phyloP scores from a whole-genome alignment of 768 basidiomycete genomes.

The Trametopsis cervina region DNA sequence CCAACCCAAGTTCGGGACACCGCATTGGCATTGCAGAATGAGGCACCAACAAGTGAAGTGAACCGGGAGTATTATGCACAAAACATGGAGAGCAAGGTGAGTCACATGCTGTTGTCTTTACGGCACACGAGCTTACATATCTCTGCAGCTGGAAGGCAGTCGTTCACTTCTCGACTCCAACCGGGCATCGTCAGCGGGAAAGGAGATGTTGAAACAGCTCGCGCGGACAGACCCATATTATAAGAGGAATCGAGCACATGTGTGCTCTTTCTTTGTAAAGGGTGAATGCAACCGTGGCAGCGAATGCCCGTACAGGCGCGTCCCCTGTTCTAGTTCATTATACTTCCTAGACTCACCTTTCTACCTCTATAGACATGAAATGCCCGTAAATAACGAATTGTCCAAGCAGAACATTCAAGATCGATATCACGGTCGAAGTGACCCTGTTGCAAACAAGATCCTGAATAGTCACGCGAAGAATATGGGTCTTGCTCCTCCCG shows the following conservation, averaged over 20 bases:
- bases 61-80: slow-evolving; percentile 95
- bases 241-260: slow-evolving; percentile 89
- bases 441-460: slow-evolving; percentile 93
- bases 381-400: slow-evolving; percentile 74
- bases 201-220: slow-evolving; percentile 94
- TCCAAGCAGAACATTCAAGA: slow-evolving; percentile 93
- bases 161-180: slow-evolving; percentile 57
- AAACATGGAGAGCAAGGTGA: slow-evolving; percentile 81
- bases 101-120: slow-evolving; percentile 16
- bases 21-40: slow-evolving; percentile 75
- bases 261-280: slow-evolving; percentile 94
- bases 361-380: slow-evolving; percentile 70
- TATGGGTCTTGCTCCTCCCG: slow-evolving; percentile 84
- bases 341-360: background rate
- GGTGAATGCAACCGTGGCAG: slow-evolving; percentile 88
- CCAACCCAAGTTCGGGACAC: slow-evolving; percentile 98
- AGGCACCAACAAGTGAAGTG: slow-evolving; percentile 94
- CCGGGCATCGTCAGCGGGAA: slow-evolving; percentile 70
- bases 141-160: slow-evolving; percentile 56
- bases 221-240: slow-evolving; percentile 96
- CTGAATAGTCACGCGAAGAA: slow-evolving; percentile 69
- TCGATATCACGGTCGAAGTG: slow-evolving; percentile 86
- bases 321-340: slow-evolving; percentile 3
- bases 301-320: slow-evolving; percentile 85
- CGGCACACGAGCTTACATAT: background rate